Conservation (phyloP, 176 grass and related monocot species). For the Bromus sterilis region DNA sequence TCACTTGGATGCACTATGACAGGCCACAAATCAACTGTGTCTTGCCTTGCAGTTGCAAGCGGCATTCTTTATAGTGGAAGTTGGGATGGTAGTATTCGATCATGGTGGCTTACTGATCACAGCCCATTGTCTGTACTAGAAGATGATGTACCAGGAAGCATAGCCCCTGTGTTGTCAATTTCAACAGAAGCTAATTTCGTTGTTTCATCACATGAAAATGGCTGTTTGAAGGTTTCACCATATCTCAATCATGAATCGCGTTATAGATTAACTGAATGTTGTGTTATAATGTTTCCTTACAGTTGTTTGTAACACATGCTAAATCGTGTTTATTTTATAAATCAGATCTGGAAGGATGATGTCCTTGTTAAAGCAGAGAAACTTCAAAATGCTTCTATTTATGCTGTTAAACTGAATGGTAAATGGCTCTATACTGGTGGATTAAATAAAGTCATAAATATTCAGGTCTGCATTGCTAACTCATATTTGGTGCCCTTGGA, state of each 20-base stretch:
- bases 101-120: slow-evolving; percentile 94
- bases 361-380: slow-evolving; percentile 64
- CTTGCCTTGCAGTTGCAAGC: slow-evolving; percentile 59
- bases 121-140: slow-evolving; percentile 69
- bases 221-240: slow-evolving; percentile 72
- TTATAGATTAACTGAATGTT: background rate
- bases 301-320: background rate
- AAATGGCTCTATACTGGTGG: slow-evolving; percentile 78
- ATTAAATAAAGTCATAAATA: slow-evolving; percentile 75
- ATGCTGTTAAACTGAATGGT: slow-evolving; percentile 48
- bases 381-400: slow-evolving; percentile 67
- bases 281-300: background rate
- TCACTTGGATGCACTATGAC: slow-evolving; percentile 76
- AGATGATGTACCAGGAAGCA: slow-evolving; percentile 49
- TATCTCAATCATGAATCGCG: background rate
- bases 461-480: slow-evolving; percentile 44
- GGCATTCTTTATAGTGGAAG: slow-evolving; percentile 94
- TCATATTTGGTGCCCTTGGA: background rate
- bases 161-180: slow-evolving; percentile 82
- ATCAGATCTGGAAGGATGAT: slow-evolving; percentile 88
- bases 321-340: slow-evolving; percentile 10
- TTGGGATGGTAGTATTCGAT: slow-evolving; percentile 87
- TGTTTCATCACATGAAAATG: slow-evolving; percentile 81
- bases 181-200: slow-evolving; percentile 51
- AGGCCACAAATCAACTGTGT: slow-evolving; percentile 88